Evolutionary conservation across 2,329 filamentous ascomycete species (phyloP), one percentile per base, ranked within the genome.

Genomic region (Alternaria arborescens): DNA sequence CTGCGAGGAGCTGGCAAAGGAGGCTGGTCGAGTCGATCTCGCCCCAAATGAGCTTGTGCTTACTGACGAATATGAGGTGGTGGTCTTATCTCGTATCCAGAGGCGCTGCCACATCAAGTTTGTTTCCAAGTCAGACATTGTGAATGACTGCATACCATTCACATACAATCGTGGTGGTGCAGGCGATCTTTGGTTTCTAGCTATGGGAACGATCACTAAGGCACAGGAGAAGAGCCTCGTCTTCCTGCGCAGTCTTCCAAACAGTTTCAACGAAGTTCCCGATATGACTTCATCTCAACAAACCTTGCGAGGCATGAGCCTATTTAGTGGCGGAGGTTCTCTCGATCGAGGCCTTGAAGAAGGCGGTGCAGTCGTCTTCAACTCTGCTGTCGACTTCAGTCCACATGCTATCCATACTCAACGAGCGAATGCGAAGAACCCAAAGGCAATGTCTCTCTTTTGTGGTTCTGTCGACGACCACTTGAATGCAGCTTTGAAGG

Each of bases 261-360:
- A 14, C 1, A 22, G 6, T 0, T 58, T 77, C 10, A 81, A 78
- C 0, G 85, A 91, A 75, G 88, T 88, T 0, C 86, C 86, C 42
- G 79, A 89, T 63, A 85, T 86, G 0, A 85, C 85, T 42, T 50
- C 30, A 3, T 18, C 38, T 4, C 30, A 44, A 10, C 63, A 22
- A 22, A 5, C 61, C 36, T 34, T 73, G 3, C 60, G 43, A 32
- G 90, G 89, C 0, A 78, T 94, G 4, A 91, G 93, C 64, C 79
- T 95, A 0, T 96, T 92, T 70, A 92, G 89, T 66, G 92, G 92
- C 1, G 89, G 90, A 18, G 92, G 92, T 0, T 93, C 89, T 53
- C 88, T 95, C 52, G 92, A 91, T 5, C 84, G 90, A 30, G 92
- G 91, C 0, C 80, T 96, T 0, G 91, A 93, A 74, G 91, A 93